Evolutionary conservation across 73 alveolate genomes (phyloP).

Genomic region (Uronychia binucleata): DNA sequence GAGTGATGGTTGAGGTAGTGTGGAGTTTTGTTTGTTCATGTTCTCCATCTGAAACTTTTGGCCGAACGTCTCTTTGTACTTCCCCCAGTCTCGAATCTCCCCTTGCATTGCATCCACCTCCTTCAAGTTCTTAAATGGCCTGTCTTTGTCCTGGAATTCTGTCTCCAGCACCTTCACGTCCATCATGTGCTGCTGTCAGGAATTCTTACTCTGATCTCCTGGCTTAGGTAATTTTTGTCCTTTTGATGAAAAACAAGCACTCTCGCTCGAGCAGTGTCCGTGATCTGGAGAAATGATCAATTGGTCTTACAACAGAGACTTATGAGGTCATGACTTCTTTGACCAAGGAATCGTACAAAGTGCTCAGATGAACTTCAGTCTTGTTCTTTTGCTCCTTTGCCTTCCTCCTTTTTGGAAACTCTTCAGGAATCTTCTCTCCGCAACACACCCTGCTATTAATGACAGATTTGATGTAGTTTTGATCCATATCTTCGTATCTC

Average conservation of each 20-base stretch:
- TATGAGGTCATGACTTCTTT: background rate
- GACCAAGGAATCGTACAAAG: too few species aligned
- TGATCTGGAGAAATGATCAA: background rate
- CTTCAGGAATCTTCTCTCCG: background rate
- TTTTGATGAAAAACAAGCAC: background rate
- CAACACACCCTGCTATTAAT: background rate
- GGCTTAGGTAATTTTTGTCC: background rate
- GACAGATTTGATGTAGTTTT: background rate
- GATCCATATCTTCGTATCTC: background rate
- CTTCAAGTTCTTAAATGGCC: slow-evolving; percentile 32
- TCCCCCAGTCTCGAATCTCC: slow-evolving; percentile 29
- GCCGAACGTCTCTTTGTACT: slow-evolving; percentile 15
- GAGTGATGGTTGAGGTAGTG: too few species aligned
- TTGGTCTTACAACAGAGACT: background rate
- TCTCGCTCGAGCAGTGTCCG: background rate
- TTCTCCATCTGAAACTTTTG: background rate
- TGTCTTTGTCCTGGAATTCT: slow-evolving; percentile 45
- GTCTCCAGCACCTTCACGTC: slow-evolving; percentile 19
- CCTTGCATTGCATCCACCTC: slow-evolving; percentile 13
- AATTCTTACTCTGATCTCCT: background rate
- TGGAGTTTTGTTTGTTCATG: too few species aligned
- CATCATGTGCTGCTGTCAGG: background rate
- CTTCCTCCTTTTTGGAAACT: background rate
- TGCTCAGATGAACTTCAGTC: too few species aligned
- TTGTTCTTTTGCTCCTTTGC: background rate